These are phyloP conservation scores for Auxenochlorella protothecoides DNA, from an alignment of 139 green algal genomes.

Conservation along the genomic window DNA sequence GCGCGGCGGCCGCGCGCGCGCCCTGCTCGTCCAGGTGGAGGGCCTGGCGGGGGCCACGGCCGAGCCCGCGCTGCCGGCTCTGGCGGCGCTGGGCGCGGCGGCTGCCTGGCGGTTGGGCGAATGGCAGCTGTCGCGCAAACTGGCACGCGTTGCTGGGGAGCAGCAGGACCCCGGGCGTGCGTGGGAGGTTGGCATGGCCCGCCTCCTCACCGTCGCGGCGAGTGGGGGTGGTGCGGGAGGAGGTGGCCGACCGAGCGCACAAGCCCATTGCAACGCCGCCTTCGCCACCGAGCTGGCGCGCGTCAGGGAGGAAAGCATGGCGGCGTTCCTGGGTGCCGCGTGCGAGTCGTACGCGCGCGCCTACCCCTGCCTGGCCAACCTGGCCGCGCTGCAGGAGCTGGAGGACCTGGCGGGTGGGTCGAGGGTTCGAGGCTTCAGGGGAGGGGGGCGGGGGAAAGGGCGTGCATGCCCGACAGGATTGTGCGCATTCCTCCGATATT, in stretches of 20 bases:
- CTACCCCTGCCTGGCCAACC: slow-evolving; percentile 73
- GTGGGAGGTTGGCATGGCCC: slow-evolving; percentile 34
- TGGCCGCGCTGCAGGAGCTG: slow-evolving; percentile 74
- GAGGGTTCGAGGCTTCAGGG: no score
- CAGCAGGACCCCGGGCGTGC: no score
- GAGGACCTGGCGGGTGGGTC: slow-evolving; percentile 20
- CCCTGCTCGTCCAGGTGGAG: slow-evolving; percentile 62
- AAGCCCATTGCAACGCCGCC: no score
- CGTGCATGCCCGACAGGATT: no score
- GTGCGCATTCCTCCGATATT: no score
- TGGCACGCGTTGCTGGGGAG: no score
- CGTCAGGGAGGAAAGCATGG: slow-evolving; percentile 47
- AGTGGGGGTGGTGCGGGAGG: slow-evolving; percentile 39
- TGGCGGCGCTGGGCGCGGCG: slow-evolving; percentile 56
- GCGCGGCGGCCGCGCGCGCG: slow-evolving; percentile 69
- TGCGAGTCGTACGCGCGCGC: slow-evolving; percentile 82
- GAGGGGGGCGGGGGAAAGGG: no score
- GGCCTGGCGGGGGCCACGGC: slow-evolving; percentile 16
- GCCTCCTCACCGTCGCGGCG: not conserved
- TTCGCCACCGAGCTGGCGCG: slow-evolving; percentile 19
- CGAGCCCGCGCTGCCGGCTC: slow-evolving; percentile 13
- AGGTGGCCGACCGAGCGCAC: no score
- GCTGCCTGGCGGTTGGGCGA: slow-evolving; percentile 79
- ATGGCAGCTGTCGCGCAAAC: slow-evolving; percentile 39
- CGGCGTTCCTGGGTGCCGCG: slow-evolving; percentile 48